Conservation (phyloP, 192 early-diverging fungal genomes). For the Geranomyces michiganensis region DNA sequence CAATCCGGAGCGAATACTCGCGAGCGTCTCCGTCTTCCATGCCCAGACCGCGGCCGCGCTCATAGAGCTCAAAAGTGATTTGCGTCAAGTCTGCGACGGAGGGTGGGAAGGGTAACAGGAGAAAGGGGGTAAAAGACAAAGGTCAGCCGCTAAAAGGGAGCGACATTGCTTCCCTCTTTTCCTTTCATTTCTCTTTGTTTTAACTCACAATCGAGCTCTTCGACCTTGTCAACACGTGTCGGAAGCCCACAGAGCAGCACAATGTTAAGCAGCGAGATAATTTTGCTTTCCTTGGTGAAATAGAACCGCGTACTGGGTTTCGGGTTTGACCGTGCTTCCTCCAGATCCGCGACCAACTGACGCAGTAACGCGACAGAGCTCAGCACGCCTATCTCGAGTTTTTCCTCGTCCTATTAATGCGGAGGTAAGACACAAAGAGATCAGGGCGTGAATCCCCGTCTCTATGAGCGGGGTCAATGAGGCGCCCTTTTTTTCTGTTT, state of each 20-base stretch:
- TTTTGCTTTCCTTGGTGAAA: constrained; percentile 95
- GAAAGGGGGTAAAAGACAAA: constrained; percentile 22
- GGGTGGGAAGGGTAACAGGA: neutral
- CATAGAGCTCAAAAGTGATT: constrained; percentile 96
- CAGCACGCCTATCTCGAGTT: constrained; percentile 81
- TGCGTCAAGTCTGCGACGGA: constrained; percentile 92
- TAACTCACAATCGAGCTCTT: constrained; percentile 88
- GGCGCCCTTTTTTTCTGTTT: constrained; percentile 1
- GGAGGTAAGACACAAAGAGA: no score
- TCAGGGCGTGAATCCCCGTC: no score
- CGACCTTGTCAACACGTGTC: constrained; percentile 66
- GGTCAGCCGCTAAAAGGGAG: neutral
- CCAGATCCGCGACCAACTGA: constrained; percentile 78
- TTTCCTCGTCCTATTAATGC: constrained; percentile 74
- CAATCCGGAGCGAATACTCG: constrained; percentile 89
- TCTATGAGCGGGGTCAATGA: no score
- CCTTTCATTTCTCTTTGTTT: neutral
- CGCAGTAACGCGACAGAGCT: constrained; percentile 76
- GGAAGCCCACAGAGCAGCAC: constrained; percentile 85
- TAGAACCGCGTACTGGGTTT: constrained; percentile 77
- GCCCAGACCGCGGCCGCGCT: constrained; percentile 65
- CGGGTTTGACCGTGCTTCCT: constrained; percentile 54
- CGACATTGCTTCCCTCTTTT: neutral
- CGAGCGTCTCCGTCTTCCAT: constrained; percentile 40
- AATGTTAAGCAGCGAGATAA: constrained; percentile 89